Base-by-base conservation (phyloP, 2,329 filamentous ascomycete genomes). In the Aureobasidium sp. region DNA sequence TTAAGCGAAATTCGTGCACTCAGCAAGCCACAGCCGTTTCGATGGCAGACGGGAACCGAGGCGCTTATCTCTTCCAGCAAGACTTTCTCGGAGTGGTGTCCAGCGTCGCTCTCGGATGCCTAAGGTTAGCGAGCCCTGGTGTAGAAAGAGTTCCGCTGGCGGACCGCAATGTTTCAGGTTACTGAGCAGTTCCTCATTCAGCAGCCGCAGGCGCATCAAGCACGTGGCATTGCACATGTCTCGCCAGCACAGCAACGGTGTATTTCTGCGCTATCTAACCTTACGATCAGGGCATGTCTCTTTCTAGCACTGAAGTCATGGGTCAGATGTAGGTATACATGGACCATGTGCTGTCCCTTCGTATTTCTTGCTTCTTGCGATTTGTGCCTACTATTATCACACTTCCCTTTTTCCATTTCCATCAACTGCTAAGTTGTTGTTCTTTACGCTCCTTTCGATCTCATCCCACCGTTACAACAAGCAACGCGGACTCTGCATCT, bases 221-320 rank as follows among this genome's bases (percentile, higher is more conserved):
- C 51, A 57, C 53, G 53, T 57, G 53, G 53, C 27, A 57, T 44
- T 15, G n/a, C 27, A 45, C 39, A 55, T 55, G 51, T 55, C 51
- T 55, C 20, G 25, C 25, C 51, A 27, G 11, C 29, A 6, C 25
- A 34, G 27, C 12, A 58, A 37, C 55, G 20, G 20, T 20, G 34
- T 39, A 48, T 42, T 47, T 15, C 29, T 37, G 55, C 55, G 31
- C 42, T 39, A 47, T 29, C 31, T 39, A 58, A 58, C 29, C 42
- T 47, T 47, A 27, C 22, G 29, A 20, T 34, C 36, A 48, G 39
- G 42, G 20, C 42, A 27, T 37, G 39, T 31, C 31, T 39, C 31
- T 9, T 58, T 58, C 25, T 9, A 34, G 41, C 31, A 29, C 29
- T 48, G 41, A 48, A 58, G 42, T 39, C 31, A 48, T n/a, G 34